Evolutionary conservation across 2,329 filamentous ascomycete species (phyloP).

Genomic region (Apiospora pterosperma): DNA sequence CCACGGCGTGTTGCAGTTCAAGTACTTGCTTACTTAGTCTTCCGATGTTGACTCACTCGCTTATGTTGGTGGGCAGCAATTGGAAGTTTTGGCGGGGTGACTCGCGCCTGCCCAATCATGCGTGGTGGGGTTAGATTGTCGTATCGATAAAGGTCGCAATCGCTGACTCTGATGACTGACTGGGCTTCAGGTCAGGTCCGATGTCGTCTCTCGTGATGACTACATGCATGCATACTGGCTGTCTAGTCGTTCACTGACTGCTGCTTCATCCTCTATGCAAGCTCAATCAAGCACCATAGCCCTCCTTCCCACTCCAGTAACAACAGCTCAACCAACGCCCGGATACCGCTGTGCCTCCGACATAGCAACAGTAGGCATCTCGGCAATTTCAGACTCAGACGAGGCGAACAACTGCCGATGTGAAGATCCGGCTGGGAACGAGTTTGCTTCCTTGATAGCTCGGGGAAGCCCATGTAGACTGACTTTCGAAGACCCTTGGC

Average conservation of each 20-base stretch:
- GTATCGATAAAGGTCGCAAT: neutral
- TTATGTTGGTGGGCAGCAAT: neutral
- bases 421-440: neutral
- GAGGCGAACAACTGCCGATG: neutral
- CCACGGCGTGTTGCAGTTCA: neutral
- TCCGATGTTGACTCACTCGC: neutral
- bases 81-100: constrained; percentile 2
- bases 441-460: neutral
- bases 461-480: neutral
- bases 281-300: neutral
- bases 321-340: neutral
- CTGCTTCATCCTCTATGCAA: neutral
- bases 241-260: neutral
- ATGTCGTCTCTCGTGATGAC: neutral
- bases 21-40: neutral
- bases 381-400: neutral
- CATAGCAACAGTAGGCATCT: neutral
- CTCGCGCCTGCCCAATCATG: neutral
- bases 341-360: neutral
- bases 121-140: neutral
- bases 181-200: neutral
- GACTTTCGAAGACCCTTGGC: neutral
- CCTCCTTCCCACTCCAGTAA: too few relatives aligned
- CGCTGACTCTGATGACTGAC: neutral
- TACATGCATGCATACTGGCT: neutral